Percentiles rank a stretch among this genome's conserved stretches.
These are phyloP conservation scores for Barnettozyma vustinii DNA, from an alignment of 805 yeast species.

Conservation along the genomic window DNA sequence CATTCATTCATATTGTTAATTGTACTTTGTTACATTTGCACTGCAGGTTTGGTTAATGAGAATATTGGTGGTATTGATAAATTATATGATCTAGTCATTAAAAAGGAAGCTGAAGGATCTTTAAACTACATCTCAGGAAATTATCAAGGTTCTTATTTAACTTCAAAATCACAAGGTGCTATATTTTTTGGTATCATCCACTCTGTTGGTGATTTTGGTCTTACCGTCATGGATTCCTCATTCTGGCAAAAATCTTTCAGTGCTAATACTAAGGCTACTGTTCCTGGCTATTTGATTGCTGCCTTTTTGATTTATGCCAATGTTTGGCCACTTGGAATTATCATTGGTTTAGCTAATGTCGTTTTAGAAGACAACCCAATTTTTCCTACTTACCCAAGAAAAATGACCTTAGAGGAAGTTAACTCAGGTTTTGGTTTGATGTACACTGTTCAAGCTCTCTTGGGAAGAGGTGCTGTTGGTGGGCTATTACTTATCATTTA, in stretches of 20 bases:
- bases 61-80: constrained; percentile 38
- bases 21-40: constrained; percentile 28
- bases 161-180: constrained; percentile 27
- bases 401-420: constrained; percentile 32
- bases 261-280: constrained; percentile 31
- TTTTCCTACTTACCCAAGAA: constrained; percentile 35
- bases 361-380: constrained; percentile 27
- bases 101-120: constrained; percentile 25
- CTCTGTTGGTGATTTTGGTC: constrained; percentile 33
- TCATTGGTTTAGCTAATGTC: constrained; percentile 30
- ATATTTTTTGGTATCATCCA: constrained; percentile 25
- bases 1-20: constrained; percentile 39
- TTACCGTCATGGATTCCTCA: constrained; percentile 34
- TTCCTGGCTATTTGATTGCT: constrained; percentile 34
- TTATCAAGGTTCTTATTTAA: constrained; percentile 26
- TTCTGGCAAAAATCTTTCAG: constrained; percentile 38
- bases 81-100: constrained; percentile 33
- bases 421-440: constrained; percentile 33
- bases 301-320: constrained; percentile 30
- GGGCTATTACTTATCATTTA: constrained; percentile 32
- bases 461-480: constrained; percentile 38
- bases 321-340: constrained; percentile 34
- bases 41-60: constrained; percentile 28
- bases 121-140: constrained; percentile 29
- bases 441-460: constrained; percentile 39